Evolutionary conservation across 257 asterid species (phyloP), one percentile per base, ranked within the genome.

Genomic region (Mentha longifolia): DNA sequence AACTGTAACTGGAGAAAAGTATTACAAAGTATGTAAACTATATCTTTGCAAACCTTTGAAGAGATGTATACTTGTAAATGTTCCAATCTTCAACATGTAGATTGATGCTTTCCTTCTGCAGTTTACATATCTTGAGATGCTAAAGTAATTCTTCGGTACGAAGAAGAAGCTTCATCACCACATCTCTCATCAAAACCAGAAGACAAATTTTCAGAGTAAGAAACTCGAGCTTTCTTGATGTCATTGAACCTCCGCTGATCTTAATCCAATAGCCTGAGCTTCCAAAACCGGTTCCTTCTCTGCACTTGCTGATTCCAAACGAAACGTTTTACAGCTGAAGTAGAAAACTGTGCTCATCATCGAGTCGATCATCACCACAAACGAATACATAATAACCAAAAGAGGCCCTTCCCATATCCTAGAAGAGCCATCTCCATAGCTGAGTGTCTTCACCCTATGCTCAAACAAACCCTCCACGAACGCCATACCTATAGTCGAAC

Each of bases 351-450:
- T 68, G 71, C 85, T 91, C 96, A 87, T 94, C 97, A 94, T 94
- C 17, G 92, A 86, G 76, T 94, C 97, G 5, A 91, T 81, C 61
- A 91, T 88, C 83, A 84, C 83, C 74, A 94, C 86, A 60, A 91
- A 88, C 2, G 97, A 91, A 72, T 86, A 91, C 95, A 94, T 84
- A 55, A 88, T 19, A 19, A 94, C 96, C 86, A 94, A 77, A 72
- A 94, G 89, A 0, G 99, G 99, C 4, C 99, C 97, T 85, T 94
- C 97, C 99, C 97, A 94, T 64, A 87, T 78, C 78, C 97, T 84
- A 3, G 97, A 91, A 52, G 99, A 88, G 42, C 96, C 97, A 76
- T 91, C 92, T 59, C 96, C 99, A 74, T 94, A 89, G 68, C 97
- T 91, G 65, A 94, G 55, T n/a, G 89, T 85, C 84, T 88, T 94